These are phyloP conservation scores for Cytospora schulzeri DNA, from an alignment of 2,329 filamentous ascomycete genomes.

Conservation along the genomic window DNA sequence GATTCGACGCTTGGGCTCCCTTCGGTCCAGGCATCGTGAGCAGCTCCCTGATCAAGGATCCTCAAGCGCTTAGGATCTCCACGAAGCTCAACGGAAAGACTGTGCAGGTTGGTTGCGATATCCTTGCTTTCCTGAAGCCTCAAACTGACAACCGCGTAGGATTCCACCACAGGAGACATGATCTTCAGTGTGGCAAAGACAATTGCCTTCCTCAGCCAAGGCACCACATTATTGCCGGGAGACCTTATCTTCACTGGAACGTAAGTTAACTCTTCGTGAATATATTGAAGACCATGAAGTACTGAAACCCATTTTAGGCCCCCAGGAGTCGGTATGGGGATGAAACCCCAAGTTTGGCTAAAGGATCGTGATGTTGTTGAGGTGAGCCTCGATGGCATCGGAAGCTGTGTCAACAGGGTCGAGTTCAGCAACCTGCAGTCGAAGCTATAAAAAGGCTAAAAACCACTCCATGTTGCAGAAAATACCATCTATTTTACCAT, in stretches of 20 bases:
- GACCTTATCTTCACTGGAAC: constrained; percentile 70
- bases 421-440: constrained; percentile 43
- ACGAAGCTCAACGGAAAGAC: constrained; percentile 62
- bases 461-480: no score
- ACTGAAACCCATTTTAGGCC: neutral
- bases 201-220: constrained; percentile 61
- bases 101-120: constrained; percentile 48
- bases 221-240: constrained; percentile 64
- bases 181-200: constrained; percentile 64
- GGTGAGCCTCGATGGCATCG: constrained; percentile 67
- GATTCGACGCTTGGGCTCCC: constrained; percentile 73
- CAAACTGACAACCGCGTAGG: constrained; percentile 34
- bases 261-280: constrained; percentile 30
- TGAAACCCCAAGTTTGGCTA: constrained; percentile 67
- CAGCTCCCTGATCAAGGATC: constrained; percentile 55
- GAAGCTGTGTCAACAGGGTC: constrained; percentile 58
- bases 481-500: neutral
- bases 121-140: constrained; percentile 17
- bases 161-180: constrained; percentile 61
- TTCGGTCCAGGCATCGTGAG: constrained; percentile 73
- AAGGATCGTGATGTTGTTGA: constrained; percentile 72
- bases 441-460: constrained; percentile 34
- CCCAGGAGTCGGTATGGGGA: constrained; percentile 68
- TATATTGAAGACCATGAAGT: neutral
- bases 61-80: constrained; percentile 57